Evolutionary conservation across 1,284 basidiomycete genomes (phyloP), one percentile per base, ranked within the genome.

Genomic region (Fomes fomentarius): DNA sequence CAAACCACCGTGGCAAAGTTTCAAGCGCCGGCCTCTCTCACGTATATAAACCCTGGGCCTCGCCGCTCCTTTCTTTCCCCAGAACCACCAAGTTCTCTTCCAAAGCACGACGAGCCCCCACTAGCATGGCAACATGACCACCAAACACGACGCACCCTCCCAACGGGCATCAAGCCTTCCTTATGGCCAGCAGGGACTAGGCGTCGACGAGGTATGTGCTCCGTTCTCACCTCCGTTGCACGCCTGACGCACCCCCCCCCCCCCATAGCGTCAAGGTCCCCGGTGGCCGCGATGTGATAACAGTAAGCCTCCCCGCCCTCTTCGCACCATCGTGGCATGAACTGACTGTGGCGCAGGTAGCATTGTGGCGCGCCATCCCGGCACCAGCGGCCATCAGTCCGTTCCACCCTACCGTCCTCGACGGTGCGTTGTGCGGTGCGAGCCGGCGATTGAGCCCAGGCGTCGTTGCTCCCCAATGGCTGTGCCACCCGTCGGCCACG

Each of bases 341-440:
- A 19, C 35, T 37, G 35, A 37, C 17, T 8, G 6, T 37, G 8
- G 15, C 35, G 35, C 35, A 19, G 12, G 33, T 35, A 35, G 44
- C 44, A 46, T 24, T 21, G 44, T 35, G 31, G 44, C 19, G 30
- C 33, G 44, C 44, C 44, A 35, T 34, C 44, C 31, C 31, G 44
- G 11, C 44, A 46, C 9, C 14, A 31, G 42, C 42, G 42, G 43
- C 43, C 43, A 45, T 22, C 30, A 34, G 31, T 31, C 14, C 15
- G 43, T 15, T 34, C 43, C n/a, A 19, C 19, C 43, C 19, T 15
- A 28, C 28, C 28, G 42, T 31, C 26, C n/a, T 19, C 8, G n/a
- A 30, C 5, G 10, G 28, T 11, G 28, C 8, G 42, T 28, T 17
- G 6, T 9, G 21, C 19, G 38, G 38, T 38, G n/a, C 35, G 35